Percentiles rank a stretch among this genome's conserved stretches.
Conservation (phyloP, 768 basidiomycete species). For the Roridomyces roridus region DNA sequence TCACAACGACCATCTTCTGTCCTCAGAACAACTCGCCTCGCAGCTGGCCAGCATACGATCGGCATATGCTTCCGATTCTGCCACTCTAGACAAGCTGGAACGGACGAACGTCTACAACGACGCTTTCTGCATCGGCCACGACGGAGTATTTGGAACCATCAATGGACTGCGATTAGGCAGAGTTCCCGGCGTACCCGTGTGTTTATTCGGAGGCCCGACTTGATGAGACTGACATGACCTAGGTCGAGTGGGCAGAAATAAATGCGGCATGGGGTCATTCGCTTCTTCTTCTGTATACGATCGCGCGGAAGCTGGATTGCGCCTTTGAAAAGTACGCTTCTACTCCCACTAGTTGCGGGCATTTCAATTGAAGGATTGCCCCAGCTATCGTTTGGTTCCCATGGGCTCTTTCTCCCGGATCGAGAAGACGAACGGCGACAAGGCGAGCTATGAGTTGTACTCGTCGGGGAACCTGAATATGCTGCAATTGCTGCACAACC, state of each 20-base stretch:
- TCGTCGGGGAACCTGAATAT: constrained; percentile 93
- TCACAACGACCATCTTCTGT: constrained; percentile 75
- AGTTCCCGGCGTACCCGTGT: constrained; percentile 80
- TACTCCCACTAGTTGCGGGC: neutral
- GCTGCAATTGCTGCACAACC: constrained; percentile 89
- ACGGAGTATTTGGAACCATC: constrained; percentile 97
- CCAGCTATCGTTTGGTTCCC: constrained; percentile 87
- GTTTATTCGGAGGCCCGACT: constrained; percentile 30
- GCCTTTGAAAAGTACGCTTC: constrained; percentile 78
- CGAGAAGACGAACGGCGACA: constrained; percentile 82
- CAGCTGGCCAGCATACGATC: constrained; percentile 76
- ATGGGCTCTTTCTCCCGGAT: constrained; percentile 96
- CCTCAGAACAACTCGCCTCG: constrained; percentile 67
- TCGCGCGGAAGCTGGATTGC: constrained; percentile 91
- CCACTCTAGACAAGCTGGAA: constrained; percentile 82
- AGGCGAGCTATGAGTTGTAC: constrained; percentile 88
- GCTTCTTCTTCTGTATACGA: constrained; percentile 86
- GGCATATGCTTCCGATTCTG: constrained; percentile 79
- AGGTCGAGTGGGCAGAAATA: constrained; percentile 99
- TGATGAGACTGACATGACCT: constrained; percentile 12
- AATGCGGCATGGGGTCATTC: constrained; percentile 99
- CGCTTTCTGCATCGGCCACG: constrained; percentile 94
- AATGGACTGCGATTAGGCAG: constrained; percentile 93
- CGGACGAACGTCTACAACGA: constrained; percentile 96
- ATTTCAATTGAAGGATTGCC: constrained; percentile 7